Conservation (phyloP, 768 basidiomycete species). For the Lentinula detonsa region DNA sequence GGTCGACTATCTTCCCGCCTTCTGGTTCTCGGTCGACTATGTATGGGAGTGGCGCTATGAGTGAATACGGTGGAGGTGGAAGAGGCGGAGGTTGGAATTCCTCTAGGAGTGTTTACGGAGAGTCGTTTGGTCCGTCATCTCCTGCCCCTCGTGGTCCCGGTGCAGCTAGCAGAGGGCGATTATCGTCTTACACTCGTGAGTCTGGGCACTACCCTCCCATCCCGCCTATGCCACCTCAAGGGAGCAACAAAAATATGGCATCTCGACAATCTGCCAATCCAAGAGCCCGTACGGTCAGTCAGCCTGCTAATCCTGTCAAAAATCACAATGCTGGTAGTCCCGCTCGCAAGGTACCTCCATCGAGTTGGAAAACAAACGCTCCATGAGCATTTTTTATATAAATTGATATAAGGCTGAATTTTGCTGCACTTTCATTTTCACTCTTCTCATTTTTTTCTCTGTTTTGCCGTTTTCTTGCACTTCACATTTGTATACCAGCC, state of each 20-base stretch:
- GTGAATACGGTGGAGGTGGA: conserved; percentile 54
- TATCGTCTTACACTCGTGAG: conserved; percentile 20
- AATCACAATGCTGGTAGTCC: conserved; percentile 13
- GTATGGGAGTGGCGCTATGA: conserved; percentile 56
- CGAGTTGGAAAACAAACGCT: conserved; percentile 48
- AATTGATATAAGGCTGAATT: neutral
- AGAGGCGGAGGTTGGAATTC: conserved; percentile 45
- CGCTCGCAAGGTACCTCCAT: conserved; percentile 42
- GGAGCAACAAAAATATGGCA: neutral
- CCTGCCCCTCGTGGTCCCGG: neutral
- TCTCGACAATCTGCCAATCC: conserved; percentile 5
- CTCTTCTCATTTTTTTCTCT: neutral
- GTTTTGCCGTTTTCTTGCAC: neutral
- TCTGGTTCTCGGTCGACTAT: conserved; percentile 39
- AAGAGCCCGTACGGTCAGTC: conserved; percentile 32
- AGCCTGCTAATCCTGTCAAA: conserved; percentile 31
- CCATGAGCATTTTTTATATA: neutral
- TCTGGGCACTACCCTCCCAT: conserved; percentile 38
- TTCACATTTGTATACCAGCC: neutral
- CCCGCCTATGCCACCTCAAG: conserved; percentile 26
- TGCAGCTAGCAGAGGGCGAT: conserved; percentile 7
- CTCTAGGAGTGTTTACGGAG: conserved; percentile 68
- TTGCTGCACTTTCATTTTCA: too few relatives aligned
- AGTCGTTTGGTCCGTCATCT: conserved; percentile 43
- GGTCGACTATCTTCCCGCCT: conserved; percentile 43